phyloP scores from a whole-genome alignment of 2,329 filamentous ascomycete species.

The Colletotrichum orchidophilum region DNA sequence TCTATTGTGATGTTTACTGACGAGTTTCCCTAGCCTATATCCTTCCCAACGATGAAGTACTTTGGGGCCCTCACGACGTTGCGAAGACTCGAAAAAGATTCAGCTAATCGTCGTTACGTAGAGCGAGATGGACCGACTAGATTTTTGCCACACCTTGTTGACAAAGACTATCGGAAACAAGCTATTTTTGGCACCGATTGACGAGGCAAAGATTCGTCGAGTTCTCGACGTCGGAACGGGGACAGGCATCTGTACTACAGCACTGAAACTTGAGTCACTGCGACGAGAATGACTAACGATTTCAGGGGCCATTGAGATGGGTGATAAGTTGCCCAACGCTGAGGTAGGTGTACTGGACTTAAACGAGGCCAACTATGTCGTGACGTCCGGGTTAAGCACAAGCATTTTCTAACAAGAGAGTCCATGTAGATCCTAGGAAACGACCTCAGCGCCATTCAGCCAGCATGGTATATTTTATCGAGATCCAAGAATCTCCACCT shows the following conservation, averaged over 20 bases:
- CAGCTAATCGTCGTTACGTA: neutral
- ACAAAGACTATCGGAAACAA: constrained; percentile 2
- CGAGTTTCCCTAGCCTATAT: constrained; percentile 33
- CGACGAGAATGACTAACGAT: neutral
- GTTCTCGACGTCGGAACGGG: constrained; percentile 56
- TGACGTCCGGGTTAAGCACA: neutral
- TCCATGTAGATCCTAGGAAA: constrained; percentile 43
- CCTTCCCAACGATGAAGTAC: constrained; percentile 49
- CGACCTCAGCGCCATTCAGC: constrained; percentile 39
- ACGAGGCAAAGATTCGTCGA: constrained; percentile 40
- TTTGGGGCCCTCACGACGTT: too few relatives aligned
- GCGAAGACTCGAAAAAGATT: neutral
- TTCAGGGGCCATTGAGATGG: constrained; percentile 50
- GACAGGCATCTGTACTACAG: constrained; percentile 48
- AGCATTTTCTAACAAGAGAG: constrained; percentile 47
- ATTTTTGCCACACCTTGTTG: constrained; percentile 5
- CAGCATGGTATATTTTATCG: neutral
- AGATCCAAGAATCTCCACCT: neutral
- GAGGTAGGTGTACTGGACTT: constrained; percentile 27
- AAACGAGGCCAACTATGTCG: too few relatives aligned
- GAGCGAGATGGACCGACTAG: constrained; percentile 20
- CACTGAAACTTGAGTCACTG: fast-evolving
- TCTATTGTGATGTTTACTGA: neutral
- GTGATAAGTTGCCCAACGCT: constrained; percentile 42
- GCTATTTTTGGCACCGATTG: constrained; percentile 38